phyloP scores from a whole-genome alignment of 2,329 filamentous ascomycete genomes.

The Blastomyces emzantsi region DNA sequence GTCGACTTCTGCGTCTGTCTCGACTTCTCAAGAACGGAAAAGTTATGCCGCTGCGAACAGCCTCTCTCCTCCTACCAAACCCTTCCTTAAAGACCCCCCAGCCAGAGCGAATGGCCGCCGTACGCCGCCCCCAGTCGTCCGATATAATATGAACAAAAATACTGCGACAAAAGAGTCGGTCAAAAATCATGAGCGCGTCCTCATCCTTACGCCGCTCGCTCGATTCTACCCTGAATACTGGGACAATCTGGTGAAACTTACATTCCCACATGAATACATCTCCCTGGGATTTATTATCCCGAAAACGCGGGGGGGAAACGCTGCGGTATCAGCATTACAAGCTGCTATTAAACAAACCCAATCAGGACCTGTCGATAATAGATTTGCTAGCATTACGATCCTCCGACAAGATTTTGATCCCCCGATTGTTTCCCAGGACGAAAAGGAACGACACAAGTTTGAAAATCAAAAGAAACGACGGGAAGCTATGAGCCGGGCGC shows the following conservation, averaged over 20 bases:
- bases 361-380: slow-evolving; percentile 65
- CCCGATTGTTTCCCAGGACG: slow-evolving; percentile 68
- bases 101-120: slow-evolving; percentile 38
- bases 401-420: slow-evolving; percentile 90
- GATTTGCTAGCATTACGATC: slow-evolving; percentile 90
- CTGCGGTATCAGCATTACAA: slow-evolving; percentile 73
- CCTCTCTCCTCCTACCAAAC: slow-evolving; percentile 64
- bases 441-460: slow-evolving; percentile 85
- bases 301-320: slow-evolving; percentile 84
- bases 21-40: slow-evolving; percentile 43
- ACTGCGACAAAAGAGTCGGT: slow-evolving; percentile 70
- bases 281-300: slow-evolving; percentile 94
- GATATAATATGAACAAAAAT: slow-evolving; percentile 92
- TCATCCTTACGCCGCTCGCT: slow-evolving; percentile 87
- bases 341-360: slow-evolving; percentile 79
- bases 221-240: slow-evolving; percentile 93
- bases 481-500: slow-evolving; percentile 83
- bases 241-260: slow-evolving; percentile 77
- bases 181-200: slow-evolving; percentile 70
- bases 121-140: slow-evolving; percentile 72
- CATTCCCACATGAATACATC: slow-evolving; percentile 89
- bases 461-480: slow-evolving; percentile 78
- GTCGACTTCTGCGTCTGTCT: slow-evolving; percentile 42
- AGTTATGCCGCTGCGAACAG: slow-evolving; percentile 56
- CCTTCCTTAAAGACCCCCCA: slow-evolving; percentile 59